Evolutionary conservation across 2,329 filamentous ascomycete genomes (phyloP).

Genomic region (Dactylellina leptospora): DNA sequence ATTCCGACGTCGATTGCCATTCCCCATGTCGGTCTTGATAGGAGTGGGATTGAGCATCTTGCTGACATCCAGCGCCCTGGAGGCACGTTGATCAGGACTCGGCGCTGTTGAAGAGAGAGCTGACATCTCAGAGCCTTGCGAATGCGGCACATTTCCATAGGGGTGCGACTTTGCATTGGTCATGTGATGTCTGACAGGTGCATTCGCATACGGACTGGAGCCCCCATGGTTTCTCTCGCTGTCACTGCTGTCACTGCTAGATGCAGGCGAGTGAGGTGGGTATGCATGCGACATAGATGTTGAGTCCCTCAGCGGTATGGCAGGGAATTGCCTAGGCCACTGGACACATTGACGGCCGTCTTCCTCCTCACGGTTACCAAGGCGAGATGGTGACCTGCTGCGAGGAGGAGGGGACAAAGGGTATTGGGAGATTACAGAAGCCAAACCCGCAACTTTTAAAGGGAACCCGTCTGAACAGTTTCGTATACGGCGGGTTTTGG

Average conservation of each 20-base stretch:
- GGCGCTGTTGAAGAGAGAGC: slow-evolving; percentile 53
- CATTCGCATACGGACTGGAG: slow-evolving; percentile 13
- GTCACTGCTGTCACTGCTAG: slow-evolving; percentile 46
- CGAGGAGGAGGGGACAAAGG: slow-evolving; percentile 57
- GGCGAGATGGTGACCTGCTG: slow-evolving; percentile 56
- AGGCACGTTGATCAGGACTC: slow-evolving; percentile 55
- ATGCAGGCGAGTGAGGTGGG: slow-evolving; percentile 54
- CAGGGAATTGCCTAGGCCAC: slow-evolving; percentile 56
- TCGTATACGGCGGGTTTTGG: slow-evolving; percentile 32
- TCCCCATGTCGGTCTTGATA: slow-evolving; percentile 53
- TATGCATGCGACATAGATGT: slow-evolving; percentile 57
- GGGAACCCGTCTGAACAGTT: slow-evolving; percentile 33
- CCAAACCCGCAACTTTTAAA: slow-evolving; percentile 46
- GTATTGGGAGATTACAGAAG: slow-evolving; percentile 53
- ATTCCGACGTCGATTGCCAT: slow-evolving; percentile 47
- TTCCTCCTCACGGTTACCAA: slow-evolving; percentile 57
- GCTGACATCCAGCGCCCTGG: slow-evolving; percentile 55
- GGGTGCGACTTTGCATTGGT: too few species aligned
- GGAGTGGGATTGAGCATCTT: slow-evolving; percentile 57
- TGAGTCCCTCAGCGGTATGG: slow-evolving; percentile 55
- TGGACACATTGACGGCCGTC: slow-evolving; percentile 56
- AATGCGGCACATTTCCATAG: slow-evolving; percentile 26
- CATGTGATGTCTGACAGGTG: slow-evolving; percentile 21
- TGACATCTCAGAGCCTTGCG: slow-evolving; percentile 53
- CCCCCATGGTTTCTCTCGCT: slow-evolving; percentile 42